Evolutionary conservation across 306 rosid genomes (phyloP).

Genomic region (Morella rubra): DNA sequence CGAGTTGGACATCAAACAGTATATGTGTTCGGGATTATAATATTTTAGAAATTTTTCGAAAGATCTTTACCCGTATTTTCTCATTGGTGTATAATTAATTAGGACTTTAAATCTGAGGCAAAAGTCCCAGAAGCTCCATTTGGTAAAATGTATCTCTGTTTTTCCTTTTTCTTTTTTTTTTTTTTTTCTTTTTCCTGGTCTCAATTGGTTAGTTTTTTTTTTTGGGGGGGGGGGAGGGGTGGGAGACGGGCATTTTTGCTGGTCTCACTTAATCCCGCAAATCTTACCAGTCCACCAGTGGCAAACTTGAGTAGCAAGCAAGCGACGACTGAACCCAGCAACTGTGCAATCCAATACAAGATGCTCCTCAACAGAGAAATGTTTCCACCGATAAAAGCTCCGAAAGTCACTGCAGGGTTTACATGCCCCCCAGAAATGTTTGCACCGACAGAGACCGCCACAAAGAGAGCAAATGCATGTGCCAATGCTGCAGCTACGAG

Average conservation of each 20-base stretch:
- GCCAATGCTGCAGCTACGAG: slow-evolving; percentile 65
- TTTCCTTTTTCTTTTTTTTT: too few species aligned
- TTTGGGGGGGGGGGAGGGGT: too few species aligned
- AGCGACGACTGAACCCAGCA: slow-evolving; percentile 79
- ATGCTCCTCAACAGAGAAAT: slow-evolving; percentile 55
- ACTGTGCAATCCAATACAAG: slow-evolving; percentile 76
- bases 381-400: slow-evolving; percentile 80
- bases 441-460: slow-evolving; percentile 81
- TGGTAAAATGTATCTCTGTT: too few species aligned
- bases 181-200: too few species aligned
- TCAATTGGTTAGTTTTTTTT: too few species aligned
- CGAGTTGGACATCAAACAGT: background rate
- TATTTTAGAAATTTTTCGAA: too few species aligned
- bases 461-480: slow-evolving; percentile 74
- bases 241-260: too few species aligned
- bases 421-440: slow-evolving; percentile 87
- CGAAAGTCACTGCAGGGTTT: slow-evolving; percentile 84
- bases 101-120: too few species aligned
- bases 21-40: background rate
- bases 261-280: background rate
- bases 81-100: too few species aligned
- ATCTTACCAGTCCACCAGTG: slow-evolving; percentile 63
- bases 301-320: slow-evolving; percentile 76
- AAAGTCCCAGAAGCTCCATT: too few species aligned
- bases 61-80: too few species aligned